Evolutionary conservation across 1,284 basidiomycete genomes (phyloP).

Genomic region (Wallemia mellicola): DNA sequence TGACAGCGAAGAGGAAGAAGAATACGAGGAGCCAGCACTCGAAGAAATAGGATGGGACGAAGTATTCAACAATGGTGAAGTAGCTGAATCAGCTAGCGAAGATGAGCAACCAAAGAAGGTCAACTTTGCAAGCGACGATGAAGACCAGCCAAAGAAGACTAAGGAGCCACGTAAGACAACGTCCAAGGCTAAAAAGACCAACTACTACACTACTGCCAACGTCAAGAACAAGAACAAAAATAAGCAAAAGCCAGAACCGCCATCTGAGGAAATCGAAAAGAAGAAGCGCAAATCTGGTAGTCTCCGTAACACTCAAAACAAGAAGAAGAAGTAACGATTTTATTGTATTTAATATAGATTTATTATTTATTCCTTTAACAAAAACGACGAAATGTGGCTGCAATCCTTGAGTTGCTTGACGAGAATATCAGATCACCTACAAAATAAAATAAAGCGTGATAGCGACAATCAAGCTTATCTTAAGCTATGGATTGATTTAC

Average conservation of each 20-base stretch:
- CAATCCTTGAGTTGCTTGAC: background rate
- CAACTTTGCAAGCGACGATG: slow-evolving; percentile 5
- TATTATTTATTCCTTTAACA: background rate
- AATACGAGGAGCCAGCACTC: slow-evolving; percentile 39
- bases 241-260: background rate
- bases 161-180: slow-evolving; percentile 64
- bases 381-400: background rate
- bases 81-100: background rate
- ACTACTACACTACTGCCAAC: slow-evolving; percentile 50
- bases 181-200: slow-evolving; percentile 47
- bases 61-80: slow-evolving; percentile 18
- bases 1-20: slow-evolving; percentile 15
- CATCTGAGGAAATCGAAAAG: background rate
- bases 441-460: background rate
- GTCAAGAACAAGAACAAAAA: slow-evolving; percentile 8
- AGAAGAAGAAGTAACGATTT: background rate
- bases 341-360: background rate
- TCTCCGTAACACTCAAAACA: background rate
- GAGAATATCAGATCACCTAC: background rate
- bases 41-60: slow-evolving; percentile 57
- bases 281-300: background rate
- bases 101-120: background rate
- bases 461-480: background rate
- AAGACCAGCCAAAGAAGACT: slow-evolving; percentile 4
- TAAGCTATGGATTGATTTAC: slow-evolving; percentile 61